phyloP scores from a whole-genome alignment of 805 yeast species.

The Schizosaccharomyces octosporus region DNA sequence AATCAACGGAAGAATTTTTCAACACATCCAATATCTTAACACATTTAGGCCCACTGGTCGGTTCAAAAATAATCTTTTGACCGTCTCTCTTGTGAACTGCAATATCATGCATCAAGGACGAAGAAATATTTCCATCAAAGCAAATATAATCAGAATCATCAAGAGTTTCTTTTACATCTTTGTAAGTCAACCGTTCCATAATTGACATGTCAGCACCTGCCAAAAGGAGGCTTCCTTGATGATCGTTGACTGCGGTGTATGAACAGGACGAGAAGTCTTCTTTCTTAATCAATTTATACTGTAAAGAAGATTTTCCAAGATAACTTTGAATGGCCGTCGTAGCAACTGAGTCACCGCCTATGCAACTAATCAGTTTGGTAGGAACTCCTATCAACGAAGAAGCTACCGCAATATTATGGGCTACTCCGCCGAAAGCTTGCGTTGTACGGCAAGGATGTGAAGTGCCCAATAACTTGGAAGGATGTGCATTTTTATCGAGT shows the following conservation, averaged over 20 bases:
- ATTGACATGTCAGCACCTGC: slow-evolving; percentile 62
- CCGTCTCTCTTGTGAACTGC: background rate
- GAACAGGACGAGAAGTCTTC: slow-evolving; percentile 31
- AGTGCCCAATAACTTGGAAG: slow-evolving; percentile 20
- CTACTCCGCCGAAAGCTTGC: slow-evolving; percentile 62
- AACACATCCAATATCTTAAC: background rate
- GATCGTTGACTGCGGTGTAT: slow-evolving; percentile 43
- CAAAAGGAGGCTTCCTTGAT: slow-evolving; percentile 35
- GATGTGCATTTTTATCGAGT: slow-evolving; percentile 2
- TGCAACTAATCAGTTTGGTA: slow-evolving; percentile 26
- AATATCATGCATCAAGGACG: background rate
- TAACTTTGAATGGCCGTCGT: background rate
- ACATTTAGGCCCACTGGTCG: background rate
- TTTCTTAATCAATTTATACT: slow-evolving; percentile 14
- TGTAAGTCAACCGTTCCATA: background rate
- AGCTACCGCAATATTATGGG: slow-evolving; percentile 53
- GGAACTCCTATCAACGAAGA: slow-evolving; percentile 12
- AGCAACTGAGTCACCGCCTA: slow-evolving; percentile 28
- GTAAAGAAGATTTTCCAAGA: slow-evolving; percentile 8
- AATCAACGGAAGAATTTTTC: slow-evolving; percentile 8
- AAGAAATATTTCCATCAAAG: background rate
- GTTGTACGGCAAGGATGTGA: slow-evolving; percentile 46
- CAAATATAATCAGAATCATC: background rate
- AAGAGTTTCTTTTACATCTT: background rate
- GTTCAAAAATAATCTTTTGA: background rate